A percentile compares a stretch with the other conserved stretches of the same genome.
phyloP scores from a whole-genome alignment of 2,329 filamentous ascomycete genomes.

The Tolypocladium sp. region DNA sequence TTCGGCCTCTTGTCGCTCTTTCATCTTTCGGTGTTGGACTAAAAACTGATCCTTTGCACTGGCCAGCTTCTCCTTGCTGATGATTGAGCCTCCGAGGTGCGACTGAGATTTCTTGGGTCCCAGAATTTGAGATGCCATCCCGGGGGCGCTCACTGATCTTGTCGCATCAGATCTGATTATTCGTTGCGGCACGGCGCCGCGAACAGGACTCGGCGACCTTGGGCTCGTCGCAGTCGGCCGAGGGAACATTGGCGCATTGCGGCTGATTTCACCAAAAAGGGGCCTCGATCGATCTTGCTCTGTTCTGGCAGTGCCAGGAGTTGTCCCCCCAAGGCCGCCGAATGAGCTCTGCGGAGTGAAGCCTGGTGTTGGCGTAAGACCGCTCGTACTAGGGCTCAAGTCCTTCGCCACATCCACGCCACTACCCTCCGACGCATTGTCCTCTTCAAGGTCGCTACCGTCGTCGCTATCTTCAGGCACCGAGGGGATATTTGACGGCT shows the following conservation, averaged over 20 bases:
- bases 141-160: constrained; percentile 52
- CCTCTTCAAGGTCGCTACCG: constrained; percentile 29
- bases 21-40: constrained; percentile 40
- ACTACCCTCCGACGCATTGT: constrained; percentile 46
- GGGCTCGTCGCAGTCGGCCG: constrained; percentile 49
- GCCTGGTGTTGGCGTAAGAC: constrained; percentile 35
- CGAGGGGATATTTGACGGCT: constrained; percentile 22
- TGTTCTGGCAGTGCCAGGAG: constrained; percentile 20
- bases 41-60: constrained; percentile 37
- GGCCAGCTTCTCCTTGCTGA: constrained; percentile 22
- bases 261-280: constrained; percentile 46
- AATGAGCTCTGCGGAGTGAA: constrained; percentile 53
- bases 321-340: constrained; percentile 33
- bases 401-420: constrained; percentile 58
- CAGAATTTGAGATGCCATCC: constrained; percentile 46
- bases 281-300: constrained; percentile 33
- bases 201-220: constrained; percentile 64
- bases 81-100: constrained; percentile 27
- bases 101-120: constrained; percentile 28
- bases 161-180: constrained; percentile 38
- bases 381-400: constrained; percentile 41
- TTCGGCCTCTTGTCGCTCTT: constrained; percentile 46
- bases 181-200: constrained; percentile 44
- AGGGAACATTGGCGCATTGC: constrained; percentile 43
- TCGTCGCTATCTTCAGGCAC: constrained; percentile 32